Evolutionary conservation across 176 grass and related monocot species (phyloP), one percentile per base, ranked within the genome.

Genomic region (Lolium perenne): DNA sequence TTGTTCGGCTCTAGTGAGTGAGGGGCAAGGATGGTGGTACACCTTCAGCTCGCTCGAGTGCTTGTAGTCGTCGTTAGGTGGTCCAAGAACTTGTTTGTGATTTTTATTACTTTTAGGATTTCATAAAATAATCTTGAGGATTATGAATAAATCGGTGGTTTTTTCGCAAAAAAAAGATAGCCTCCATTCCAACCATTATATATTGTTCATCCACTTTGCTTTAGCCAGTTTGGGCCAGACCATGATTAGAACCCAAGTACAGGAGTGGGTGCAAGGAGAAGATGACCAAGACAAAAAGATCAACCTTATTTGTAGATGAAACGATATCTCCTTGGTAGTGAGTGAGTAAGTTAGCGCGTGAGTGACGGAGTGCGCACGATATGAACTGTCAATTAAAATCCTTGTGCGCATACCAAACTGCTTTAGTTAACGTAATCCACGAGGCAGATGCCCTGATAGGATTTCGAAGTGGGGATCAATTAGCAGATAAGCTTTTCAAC

Each of bases 321-420:
- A 43, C 77, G 58, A 32, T 5, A 64, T 22, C 21, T 40, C 32
- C 40, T 38, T 50, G 12, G 17, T 25, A 67, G 45, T 32, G 77
- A 26, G 10, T 63, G 41, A 21, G 18, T 45, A 4, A 71, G 40
- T 18, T 18, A 40, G 41, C 16, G 14, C 63, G 78, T 63, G 41
- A 64, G 59, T 4, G 48, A 76, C 25, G 47, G 47, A 32, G 49
- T 54, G 78, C 23, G 87, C 84, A 83, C 15, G 79, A 86, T 56
- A 82, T 64, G 47, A 64, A 62, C 78, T 13, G 73, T 63, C 56
- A 23, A 41, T 67, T 58, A 20, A 72, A 60, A 71, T 49, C 38
- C 38, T 82, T 87, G 67, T 83, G 89, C 80, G 89, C 80, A 80
- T 84, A 87, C 89, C 89, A 59, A 78, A 90, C 55, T 68, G 58